phyloP scores from a whole-genome alignment of 768 basidiomycete species.

The Trametes cubensis region DNA sequence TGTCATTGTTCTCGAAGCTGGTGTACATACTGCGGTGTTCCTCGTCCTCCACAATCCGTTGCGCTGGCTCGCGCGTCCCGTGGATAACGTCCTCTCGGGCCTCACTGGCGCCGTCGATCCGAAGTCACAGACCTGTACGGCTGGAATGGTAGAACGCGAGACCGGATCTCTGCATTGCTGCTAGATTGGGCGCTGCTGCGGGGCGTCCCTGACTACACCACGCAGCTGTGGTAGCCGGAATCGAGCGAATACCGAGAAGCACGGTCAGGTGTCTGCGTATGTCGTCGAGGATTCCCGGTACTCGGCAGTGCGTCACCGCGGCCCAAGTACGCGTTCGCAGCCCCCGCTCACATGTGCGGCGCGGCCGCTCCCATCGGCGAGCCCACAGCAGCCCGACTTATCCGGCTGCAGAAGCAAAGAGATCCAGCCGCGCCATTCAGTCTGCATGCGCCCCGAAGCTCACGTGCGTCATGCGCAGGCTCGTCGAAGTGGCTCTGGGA shows the following conservation, averaged over 20 bases:
- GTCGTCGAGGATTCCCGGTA: constrained; percentile 6
- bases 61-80: constrained; percentile 6
- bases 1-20: constrained; percentile 12
- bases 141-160: not conserved
- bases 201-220: constrained; percentile 11
- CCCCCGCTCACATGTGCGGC: constrained; percentile 9
- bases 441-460: not conserved
- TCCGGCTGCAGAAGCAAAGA: not conserved
- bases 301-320: constrained; percentile 12
- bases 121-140: not conserved
- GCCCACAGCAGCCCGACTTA: constrained; percentile 1
- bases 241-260: constrained; percentile 10
- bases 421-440: constrained; percentile 15
- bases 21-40: constrained; percentile 16
- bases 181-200: not conserved
- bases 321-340: not conserved
- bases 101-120: constrained; percentile 18
- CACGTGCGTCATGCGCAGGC: constrained; percentile 8
- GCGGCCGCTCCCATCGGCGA: not conserved
- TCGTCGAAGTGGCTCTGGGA: not conserved
- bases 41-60: not conserved
- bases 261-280: constrained; percentile 12
- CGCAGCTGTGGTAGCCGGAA: not conserved
- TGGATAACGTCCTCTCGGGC: not conserved
- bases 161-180: constrained; percentile 1